These are phyloP conservation scores for Trichocladium antarcticum DNA, from an alignment of 495 filamentous ascomycete genomes.

Conservation along the genomic window DNA sequence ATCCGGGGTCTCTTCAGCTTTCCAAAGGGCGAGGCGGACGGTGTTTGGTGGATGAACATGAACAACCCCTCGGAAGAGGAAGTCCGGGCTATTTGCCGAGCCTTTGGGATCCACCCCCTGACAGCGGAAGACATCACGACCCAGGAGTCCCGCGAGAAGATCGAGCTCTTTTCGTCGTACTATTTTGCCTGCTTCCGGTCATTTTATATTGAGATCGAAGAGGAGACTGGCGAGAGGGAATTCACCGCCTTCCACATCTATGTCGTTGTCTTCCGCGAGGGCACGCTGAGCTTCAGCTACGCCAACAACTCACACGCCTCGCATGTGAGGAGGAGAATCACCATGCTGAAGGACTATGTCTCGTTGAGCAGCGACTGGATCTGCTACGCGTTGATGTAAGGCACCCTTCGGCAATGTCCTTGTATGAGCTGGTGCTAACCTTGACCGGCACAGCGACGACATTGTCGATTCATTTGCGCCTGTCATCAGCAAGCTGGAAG, in stretches of 20 bases:
- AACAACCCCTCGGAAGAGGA: slow-evolving; percentile 84
- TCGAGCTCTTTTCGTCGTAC: slow-evolving; percentile 92
- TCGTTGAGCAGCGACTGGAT: slow-evolving; percentile 93
- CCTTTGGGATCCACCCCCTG: slow-evolving; percentile 86
- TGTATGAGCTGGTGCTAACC: slow-evolving; percentile 16
- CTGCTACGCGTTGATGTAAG: slow-evolving; percentile 95
- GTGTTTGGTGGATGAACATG: slow-evolving; percentile 94
- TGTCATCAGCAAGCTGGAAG: slow-evolving; percentile 71
- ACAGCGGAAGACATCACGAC: slow-evolving; percentile 90
- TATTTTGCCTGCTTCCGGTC: slow-evolving; percentile 97
- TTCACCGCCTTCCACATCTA: slow-evolving; percentile 92
- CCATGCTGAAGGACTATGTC: slow-evolving; percentile 85
- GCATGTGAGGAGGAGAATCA: slow-evolving; percentile 84
- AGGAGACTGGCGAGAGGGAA: slow-evolving; percentile 65
- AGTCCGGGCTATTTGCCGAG: slow-evolving; percentile 72
- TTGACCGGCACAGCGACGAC: slow-evolving; percentile 52
- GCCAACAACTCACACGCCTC: slow-evolving; percentile 68
- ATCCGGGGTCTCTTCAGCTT: slow-evolving; percentile 82
- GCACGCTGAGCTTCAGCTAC: slow-evolving; percentile 88
- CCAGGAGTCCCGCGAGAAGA: slow-evolving; percentile 93
- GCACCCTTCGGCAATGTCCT: background rate
- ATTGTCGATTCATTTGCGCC: slow-evolving; percentile 95
- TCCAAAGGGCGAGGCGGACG: slow-evolving; percentile 52
- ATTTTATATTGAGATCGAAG: slow-evolving; percentile 53
- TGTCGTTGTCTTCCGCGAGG: slow-evolving; percentile 92